A percentile compares a stretch with the other conserved stretches of the same genome.
Conservation (phyloP, 192 early-diverging fungal genomes). For the Funneliformis mosseae region DNA sequence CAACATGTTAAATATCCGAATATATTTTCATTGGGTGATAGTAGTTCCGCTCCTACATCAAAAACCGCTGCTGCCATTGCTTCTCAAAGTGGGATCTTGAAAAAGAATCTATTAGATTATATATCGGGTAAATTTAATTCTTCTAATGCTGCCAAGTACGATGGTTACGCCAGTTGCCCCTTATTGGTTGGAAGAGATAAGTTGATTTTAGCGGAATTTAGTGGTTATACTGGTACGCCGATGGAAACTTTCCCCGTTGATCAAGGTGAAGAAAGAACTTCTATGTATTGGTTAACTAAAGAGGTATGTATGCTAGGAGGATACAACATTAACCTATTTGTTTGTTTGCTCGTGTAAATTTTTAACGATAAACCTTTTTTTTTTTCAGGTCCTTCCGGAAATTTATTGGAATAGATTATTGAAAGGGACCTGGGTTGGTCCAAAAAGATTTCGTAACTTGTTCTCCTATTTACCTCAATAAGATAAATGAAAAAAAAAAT, state of each 20-base stretch:
- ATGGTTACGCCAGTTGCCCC: slow-evolving; percentile 86
- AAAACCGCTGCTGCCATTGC: slow-evolving; percentile 92
- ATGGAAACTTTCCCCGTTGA: slow-evolving; percentile 85
- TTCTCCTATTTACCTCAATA: slow-evolving; percentile 33
- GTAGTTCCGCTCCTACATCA: slow-evolving; percentile 82
- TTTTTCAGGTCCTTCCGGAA: slow-evolving; percentile 61
- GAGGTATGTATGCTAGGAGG: slow-evolving; percentile 46
- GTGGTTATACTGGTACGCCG: slow-evolving; percentile 70
- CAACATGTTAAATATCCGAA: slow-evolving; percentile 80
- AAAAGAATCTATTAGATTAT: slow-evolving; percentile 69
- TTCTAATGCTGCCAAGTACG: slow-evolving; percentile 60
- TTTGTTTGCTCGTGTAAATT: neutral
- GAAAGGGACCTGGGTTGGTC: slow-evolving; percentile 79
- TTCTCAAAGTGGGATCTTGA: slow-evolving; percentile 73
- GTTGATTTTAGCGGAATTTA: slow-evolving; percentile 87
- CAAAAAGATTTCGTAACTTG: slow-evolving; percentile 59
- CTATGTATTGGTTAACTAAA: slow-evolving; percentile 74
- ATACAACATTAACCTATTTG: neutral
- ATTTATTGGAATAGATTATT: slow-evolving; percentile 85
- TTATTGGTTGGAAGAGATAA: slow-evolving; percentile 78
- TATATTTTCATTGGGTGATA: slow-evolving; percentile 82
- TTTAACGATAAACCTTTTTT: slow-evolving; percentile 21
- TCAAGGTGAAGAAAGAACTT: slow-evolving; percentile 71
- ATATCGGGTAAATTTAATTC: slow-evolving; percentile 52
- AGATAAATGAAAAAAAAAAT: neutral